Evolutionary conservation across 208 protist species (phyloP).

Genomic region (Acanthamoeba lenticulata): DNA sequence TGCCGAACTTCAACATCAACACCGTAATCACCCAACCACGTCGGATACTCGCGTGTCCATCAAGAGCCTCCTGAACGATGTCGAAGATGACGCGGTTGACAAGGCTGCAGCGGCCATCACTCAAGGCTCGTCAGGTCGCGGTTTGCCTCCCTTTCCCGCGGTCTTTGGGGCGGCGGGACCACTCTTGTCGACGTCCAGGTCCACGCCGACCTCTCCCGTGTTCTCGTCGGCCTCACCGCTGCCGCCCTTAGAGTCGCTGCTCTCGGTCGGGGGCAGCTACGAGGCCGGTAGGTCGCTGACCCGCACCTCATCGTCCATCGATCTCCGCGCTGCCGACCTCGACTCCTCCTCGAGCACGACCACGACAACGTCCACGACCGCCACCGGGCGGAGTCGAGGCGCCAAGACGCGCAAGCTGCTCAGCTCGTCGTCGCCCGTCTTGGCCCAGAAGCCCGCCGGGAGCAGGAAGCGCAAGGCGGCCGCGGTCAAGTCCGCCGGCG

Average conservation of each 20-base stretch:
- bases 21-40: background rate
- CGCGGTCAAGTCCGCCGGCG: background rate
- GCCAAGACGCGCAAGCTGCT: conserved; percentile 23
- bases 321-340: background rate
- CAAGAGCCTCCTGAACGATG: background rate
- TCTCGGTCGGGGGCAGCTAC: background rate
- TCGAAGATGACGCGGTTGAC: background rate
- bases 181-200: background rate
- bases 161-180: background rate
- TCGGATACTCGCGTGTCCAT: background rate
- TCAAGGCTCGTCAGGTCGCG: no score
- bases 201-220: background rate
- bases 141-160: no score
- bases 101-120: background rate
- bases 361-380: background rate
- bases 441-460: background rate
- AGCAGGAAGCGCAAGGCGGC: conserved; percentile 2
- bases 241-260: background rate
- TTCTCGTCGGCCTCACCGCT: background rate
- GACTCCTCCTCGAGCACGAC: background rate
- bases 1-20: background rate
- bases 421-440: background rate
- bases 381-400: no score
- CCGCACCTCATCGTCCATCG: background rate
- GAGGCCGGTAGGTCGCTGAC: background rate